Evolutionary conservation across 1,139 yeast species (phyloP), one percentile per base, ranked within the genome.

Genomic region (Entelexis sorbosivorans): DNA sequence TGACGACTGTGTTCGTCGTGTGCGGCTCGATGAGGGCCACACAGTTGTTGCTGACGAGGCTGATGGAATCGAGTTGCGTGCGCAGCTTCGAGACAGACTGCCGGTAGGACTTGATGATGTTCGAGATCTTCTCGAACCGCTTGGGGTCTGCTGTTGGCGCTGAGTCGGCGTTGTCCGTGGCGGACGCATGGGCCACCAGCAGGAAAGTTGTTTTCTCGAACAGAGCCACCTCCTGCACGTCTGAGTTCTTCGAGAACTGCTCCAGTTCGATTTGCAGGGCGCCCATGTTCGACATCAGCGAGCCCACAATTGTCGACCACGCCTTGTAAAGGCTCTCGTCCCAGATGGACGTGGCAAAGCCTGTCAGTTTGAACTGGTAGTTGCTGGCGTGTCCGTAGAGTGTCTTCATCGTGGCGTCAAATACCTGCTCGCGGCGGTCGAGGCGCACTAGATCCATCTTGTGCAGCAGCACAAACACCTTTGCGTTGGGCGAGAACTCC

Each of bases 291-390:
- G 98, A 97, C 55, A 91, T 89, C 59, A 91, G 73, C 2, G 96
- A 84, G 64, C 97, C 88, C 35, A 91, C 97, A 56, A 91, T 91
- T 51, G 82, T 85, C 4, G 96, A 85, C 99, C 99, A 91, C 0
- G 98, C 98, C 66, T 84, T 86, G 67, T 89, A 91, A 56, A 91
- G 73, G 63, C 94, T 81, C 66, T 91, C 98, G 67, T 91, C 97
- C 98, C 98, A 91, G 54, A 91, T 91, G 4, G 96, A 85, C 0
- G 98, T 91, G 7, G 96, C 91, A 64, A 88, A 89, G 9, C 97
- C 96, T n/a, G 78, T 77, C 43, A 88, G 71, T 52, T 78, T 73
- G 68, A 87, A 88, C 44, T 85, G 87, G 66, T 74, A 88, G 29
- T 87, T 87, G 54, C 78, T 74, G 11, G 95, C 82, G 17, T 86